These are phyloP conservation scores for Luffa acutangula DNA, from an alignment of 306 rosid genomes.

Conservation along the genomic window DNA sequence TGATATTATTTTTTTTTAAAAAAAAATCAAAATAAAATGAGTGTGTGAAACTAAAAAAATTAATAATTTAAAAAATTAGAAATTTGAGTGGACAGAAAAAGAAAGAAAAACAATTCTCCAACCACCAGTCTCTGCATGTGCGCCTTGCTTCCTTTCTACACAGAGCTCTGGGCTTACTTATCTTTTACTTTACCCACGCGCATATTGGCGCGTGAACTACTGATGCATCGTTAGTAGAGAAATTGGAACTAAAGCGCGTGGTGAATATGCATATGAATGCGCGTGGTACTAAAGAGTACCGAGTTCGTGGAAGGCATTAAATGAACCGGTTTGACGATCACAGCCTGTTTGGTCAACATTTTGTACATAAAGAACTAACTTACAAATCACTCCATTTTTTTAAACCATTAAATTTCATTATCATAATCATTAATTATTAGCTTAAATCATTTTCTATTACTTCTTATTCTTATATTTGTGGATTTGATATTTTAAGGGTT, in stretches of 20 bases:
- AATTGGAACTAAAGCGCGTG: neutral
- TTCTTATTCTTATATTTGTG: neutral
- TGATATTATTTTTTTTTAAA: no score
- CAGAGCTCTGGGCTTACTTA: neutral
- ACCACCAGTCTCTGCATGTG: neutral
- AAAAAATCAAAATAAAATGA: no score
- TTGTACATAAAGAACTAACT: neutral
- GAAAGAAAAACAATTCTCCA: neutral
- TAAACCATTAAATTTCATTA: no score
- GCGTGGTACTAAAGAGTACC: neutral
- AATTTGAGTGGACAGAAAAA: neutral
- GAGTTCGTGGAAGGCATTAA: neutral
- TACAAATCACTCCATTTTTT: neutral
- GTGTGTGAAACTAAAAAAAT: no score
- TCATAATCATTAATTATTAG: no score
- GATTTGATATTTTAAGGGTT: no score
- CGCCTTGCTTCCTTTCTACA: constrained; percentile 2
- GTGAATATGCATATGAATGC: neutral
- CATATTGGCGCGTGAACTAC: neutral
- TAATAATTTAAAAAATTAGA: no score
- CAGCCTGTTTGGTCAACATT: constrained; percentile 1
- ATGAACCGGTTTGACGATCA: neutral
- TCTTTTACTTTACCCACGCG: neutral
- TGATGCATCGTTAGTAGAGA: no score
- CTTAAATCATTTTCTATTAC: neutral